Evolutionary conservation across 2,329 filamentous ascomycete species (phyloP).

Genomic region (Juglanconis oblonga): DNA sequence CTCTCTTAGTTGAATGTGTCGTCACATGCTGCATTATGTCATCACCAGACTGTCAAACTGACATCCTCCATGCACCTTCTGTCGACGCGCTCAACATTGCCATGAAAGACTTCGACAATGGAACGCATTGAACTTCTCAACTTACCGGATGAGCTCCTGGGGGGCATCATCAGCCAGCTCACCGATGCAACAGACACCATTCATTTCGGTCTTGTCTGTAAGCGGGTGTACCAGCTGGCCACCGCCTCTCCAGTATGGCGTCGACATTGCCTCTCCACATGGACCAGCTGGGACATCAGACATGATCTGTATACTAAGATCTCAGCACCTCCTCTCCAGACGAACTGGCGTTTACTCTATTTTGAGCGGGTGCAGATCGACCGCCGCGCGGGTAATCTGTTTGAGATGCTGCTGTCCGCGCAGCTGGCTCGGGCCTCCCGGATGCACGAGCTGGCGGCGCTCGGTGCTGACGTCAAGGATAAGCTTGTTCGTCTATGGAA

Average conservation of each 20-base stretch:
- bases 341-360: constrained; percentile 55
- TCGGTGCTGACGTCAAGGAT: constrained; percentile 63
- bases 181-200: constrained; percentile 23
- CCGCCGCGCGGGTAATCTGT: constrained; percentile 30
- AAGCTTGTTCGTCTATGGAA: constrained; percentile 46
- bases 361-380: constrained; percentile 35
- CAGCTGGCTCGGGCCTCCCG: constrained; percentile 53
- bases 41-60: no score
- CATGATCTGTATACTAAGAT: constrained; percentile 42
- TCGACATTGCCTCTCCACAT: constrained; percentile 50
- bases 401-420: constrained; percentile 52
- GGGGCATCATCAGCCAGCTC: constrained; percentile 50
- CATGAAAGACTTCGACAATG: neutral
- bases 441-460: constrained; percentile 51
- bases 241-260: constrained; percentile 60
- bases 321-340: constrained; percentile 34
- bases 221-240: constrained; percentile 46
- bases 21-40: no score
- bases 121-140: constrained; percentile 2
- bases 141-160: constrained; percentile 62
- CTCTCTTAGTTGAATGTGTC: no score
- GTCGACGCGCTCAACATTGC: no score
- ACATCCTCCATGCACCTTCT: no score
- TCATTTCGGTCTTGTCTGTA: constrained; percentile 48
- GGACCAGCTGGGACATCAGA: constrained; percentile 52